These are phyloP conservation scores for Mycena rebaudengoi DNA, from an alignment of 768 basidiomycete species.

Conservation along the genomic window DNA sequence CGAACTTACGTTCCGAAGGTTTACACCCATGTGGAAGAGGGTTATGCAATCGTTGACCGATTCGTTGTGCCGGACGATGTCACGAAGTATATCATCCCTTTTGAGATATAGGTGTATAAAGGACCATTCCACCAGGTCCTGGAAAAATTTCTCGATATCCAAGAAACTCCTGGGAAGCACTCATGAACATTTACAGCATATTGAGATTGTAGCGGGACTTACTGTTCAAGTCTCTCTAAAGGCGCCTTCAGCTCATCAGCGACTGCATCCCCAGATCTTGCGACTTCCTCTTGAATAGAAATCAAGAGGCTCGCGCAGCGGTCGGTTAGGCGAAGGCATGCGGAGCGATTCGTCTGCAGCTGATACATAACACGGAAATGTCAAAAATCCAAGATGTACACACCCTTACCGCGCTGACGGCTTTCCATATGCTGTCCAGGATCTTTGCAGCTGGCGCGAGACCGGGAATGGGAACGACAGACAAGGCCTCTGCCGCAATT, in stretches of 20 bases:
- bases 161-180: neutral
- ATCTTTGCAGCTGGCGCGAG: constrained; percentile 13
- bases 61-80: constrained; percentile 50
- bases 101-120: constrained; percentile 66
- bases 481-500: neutral
- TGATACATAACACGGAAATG: neutral
- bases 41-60: constrained; percentile 52
- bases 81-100: constrained; percentile 57
- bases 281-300: constrained; percentile 69
- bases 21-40: constrained; percentile 39
- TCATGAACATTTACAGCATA: constrained; percentile 41
- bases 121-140: constrained; percentile 53
- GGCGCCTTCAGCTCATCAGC: constrained; percentile 59
- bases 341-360: constrained; percentile 68
- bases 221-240: constrained; percentile 60
- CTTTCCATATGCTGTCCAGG: constrained; percentile 16
- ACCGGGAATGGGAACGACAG: constrained; percentile 1
- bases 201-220: constrained; percentile 24
- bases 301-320: constrained; percentile 75
- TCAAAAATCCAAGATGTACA: neutral
- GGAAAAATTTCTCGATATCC: constrained; percentile 47
- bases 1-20: neutral
- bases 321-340: constrained; percentile 75
- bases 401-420: constrained; percentile 1
- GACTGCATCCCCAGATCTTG: constrained; percentile 62